Percentiles rank a stretch among this genome's conserved stretches.
Conservation (phyloP, 2,329 filamentous ascomycete genomes). For the Myriosclerotinia curreyana region DNA sequence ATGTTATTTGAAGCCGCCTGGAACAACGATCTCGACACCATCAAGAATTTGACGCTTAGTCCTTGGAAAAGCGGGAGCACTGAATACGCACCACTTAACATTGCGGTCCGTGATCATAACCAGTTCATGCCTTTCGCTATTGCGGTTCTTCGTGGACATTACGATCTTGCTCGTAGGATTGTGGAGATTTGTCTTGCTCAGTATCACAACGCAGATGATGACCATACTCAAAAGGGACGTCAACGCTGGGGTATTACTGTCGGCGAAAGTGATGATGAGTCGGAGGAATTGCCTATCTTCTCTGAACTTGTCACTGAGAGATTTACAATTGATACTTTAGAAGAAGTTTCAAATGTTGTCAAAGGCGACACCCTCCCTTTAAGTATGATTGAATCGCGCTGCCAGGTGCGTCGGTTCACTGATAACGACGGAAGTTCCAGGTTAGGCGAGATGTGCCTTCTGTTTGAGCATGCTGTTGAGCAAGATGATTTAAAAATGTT, state of each 20-base stretch:
- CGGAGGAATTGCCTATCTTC: conserved; percentile 45
- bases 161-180: conserved; percentile 60
- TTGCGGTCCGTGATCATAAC: conserved; percentile 55
- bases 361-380: conserved; percentile 60
- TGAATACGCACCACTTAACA: conserved; percentile 58
- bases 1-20: conserved; percentile 72
- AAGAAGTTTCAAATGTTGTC: conserved; percentile 64
- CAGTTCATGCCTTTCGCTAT: conserved; percentile 59
- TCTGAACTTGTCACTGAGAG: conserved; percentile 59
- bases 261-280: conserved; percentile 37
- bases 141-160: conserved; percentile 63
- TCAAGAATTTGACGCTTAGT: conserved; percentile 62
- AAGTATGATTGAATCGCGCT: conserved; percentile 47
- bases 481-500: conserved; percentile 33
- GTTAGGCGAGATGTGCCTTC: background rate
- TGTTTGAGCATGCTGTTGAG: conserved; percentile 31
- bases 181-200: conserved; percentile 70
- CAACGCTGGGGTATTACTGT: conserved; percentile 47
- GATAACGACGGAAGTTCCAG: conserved; percentile 31
- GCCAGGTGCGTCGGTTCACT: conserved; percentile 37
- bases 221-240: conserved; percentile 23
- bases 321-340: conserved; percentile 75
- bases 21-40: conserved; percentile 61
- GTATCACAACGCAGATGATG: conserved; percentile 52
- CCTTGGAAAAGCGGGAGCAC: conserved; percentile 52